Percentiles rank a stretch among this genome's conserved stretches.
Evolutionary conservation across 805 yeast species (phyloP).

Genomic region (Candida sphagnicola): DNA sequence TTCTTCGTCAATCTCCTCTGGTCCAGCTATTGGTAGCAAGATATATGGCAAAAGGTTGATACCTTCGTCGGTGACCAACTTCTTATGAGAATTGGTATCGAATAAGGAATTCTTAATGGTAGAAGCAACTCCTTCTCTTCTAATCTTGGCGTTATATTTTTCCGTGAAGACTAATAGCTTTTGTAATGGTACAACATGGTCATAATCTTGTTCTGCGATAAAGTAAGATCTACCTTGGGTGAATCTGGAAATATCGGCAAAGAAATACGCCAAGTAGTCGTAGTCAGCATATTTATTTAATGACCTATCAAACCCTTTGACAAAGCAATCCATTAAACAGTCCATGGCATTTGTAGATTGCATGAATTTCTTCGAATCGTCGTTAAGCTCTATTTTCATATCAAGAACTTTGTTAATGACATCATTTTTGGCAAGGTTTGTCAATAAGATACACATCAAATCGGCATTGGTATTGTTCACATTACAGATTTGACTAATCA

Average conservation of each 20-base stretch:
- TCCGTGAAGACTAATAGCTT: constrained; percentile 81
- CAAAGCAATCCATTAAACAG: constrained; percentile 84
- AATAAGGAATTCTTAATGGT: constrained; percentile 87
- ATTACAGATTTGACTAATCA: constrained; percentile 49
- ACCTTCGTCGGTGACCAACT: constrained; percentile 53
- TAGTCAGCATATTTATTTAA: constrained; percentile 70
- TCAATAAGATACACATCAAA: constrained; percentile 74
- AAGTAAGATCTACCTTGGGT: constrained; percentile 73
- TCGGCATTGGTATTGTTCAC: constrained; percentile 68
- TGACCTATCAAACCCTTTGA: constrained; percentile 71
- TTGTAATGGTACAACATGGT: constrained; percentile 73
- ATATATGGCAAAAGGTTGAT: constrained; percentile 80
- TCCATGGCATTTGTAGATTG: constrained; percentile 60
- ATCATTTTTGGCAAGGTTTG: constrained; percentile 82
- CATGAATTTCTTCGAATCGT: constrained; percentile 46
- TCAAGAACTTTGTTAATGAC: constrained; percentile 51
- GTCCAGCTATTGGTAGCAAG: constrained; percentile 74
- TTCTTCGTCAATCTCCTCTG: constrained; percentile 73
- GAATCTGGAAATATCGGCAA: constrained; percentile 85
- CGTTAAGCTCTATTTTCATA: constrained; percentile 24
- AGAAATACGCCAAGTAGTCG: constrained; percentile 83
- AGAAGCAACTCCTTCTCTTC: constrained; percentile 91
- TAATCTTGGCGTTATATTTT: constrained; percentile 66
- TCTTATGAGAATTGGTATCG: constrained; percentile 65
- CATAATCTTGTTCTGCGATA: constrained; percentile 67